A percentile compares a stretch with the other conserved stretches of the same genome.
phyloP scores from a whole-genome alignment of 805 yeast genomes.

The Grigorovia yakushimaensis region DNA sequence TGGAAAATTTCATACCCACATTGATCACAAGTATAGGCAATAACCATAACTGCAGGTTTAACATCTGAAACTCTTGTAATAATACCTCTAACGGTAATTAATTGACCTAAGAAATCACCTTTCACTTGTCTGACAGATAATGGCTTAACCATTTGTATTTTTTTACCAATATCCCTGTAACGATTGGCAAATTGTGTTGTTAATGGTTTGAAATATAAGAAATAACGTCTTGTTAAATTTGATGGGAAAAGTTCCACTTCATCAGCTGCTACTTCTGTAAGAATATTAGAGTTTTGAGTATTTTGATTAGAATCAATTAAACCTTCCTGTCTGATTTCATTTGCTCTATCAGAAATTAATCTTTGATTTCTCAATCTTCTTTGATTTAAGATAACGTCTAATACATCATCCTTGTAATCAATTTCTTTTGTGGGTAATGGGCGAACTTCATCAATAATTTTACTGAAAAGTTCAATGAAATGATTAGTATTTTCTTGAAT shows the following conservation, averaged over 20 bases:
- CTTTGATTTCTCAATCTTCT: conserved; percentile 75
- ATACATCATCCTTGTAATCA: conserved; percentile 74
- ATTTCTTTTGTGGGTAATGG: conserved; percentile 78
- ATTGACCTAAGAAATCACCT: conserved; percentile 74
- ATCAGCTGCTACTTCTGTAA: conserved; percentile 29
- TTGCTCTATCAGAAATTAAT: conserved; percentile 54
- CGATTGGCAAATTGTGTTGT: conserved; percentile 30
- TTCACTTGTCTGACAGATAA: conserved; percentile 84
- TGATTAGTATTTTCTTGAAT: conserved; percentile 69
- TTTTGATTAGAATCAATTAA: conserved; percentile 20
- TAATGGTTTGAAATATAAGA: conserved; percentile 77
- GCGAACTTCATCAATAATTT: conserved; percentile 67
- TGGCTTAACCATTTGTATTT: conserved; percentile 36
- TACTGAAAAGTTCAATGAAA: conserved; percentile 67
- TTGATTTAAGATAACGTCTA: conserved; percentile 88
- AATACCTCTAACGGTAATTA: conserved; percentile 87
- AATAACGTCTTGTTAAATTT: conserved; percentile 76
- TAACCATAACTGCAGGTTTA: conserved; percentile 82
- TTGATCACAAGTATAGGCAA: conserved; percentile 93
- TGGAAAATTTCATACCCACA: conserved; percentile 97
- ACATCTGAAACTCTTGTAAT: conserved; percentile 94
- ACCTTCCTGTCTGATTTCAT: conserved; percentile 42
- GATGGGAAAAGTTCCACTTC: conserved; percentile 66
- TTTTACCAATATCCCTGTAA: conserved; percentile 12
- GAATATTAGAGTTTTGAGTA: conserved; percentile 19